phyloP scores from a whole-genome alignment of 129 eudicot species.

The Heracleum sosnowskyi region DNA sequence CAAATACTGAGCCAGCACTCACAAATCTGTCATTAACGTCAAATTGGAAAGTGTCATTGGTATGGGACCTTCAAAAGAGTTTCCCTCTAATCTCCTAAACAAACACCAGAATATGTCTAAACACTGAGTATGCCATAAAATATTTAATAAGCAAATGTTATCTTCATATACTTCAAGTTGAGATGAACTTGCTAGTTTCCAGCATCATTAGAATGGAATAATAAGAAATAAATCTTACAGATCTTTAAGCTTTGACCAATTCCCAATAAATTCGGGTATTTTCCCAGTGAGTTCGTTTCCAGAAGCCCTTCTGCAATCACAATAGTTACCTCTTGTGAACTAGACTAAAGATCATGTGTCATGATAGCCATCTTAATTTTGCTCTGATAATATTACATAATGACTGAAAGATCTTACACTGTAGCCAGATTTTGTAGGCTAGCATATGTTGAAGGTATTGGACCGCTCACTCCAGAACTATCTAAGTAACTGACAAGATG shows the following conservation, averaged over 20 bases:
- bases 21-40: conserved; percentile 51
- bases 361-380: not conserved
- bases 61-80: conserved; percentile 71
- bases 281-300: conserved; percentile 56
- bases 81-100: conserved; percentile 73
- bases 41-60: conserved; percentile 61
- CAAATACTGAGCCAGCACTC: conserved; percentile 15
- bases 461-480: conserved; percentile 73
- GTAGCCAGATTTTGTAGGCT: conserved; percentile 36
- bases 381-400: conserved; percentile 6
- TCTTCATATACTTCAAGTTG: not conserved
- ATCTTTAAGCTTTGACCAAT: conserved; percentile 40
- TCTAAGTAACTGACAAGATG: conserved; percentile 52
- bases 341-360: not conserved
- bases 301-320: conserved; percentile 51
- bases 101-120: conserved; percentile 7
- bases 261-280: conserved; percentile 75
- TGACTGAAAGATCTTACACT: conserved; percentile 37
- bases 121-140: not conserved
- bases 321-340: conserved; percentile 8
- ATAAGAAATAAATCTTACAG: conserved; percentile 34
- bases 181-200: not conserved
- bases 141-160: not conserved
- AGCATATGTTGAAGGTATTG: conserved; percentile 67
- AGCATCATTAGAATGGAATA: not conserved